Percentiles rank a stretch among this genome's conserved stretches.
Conservation (phyloP, 1,284 basidiomycete species). For the Apiotrichum gracile region DNA sequence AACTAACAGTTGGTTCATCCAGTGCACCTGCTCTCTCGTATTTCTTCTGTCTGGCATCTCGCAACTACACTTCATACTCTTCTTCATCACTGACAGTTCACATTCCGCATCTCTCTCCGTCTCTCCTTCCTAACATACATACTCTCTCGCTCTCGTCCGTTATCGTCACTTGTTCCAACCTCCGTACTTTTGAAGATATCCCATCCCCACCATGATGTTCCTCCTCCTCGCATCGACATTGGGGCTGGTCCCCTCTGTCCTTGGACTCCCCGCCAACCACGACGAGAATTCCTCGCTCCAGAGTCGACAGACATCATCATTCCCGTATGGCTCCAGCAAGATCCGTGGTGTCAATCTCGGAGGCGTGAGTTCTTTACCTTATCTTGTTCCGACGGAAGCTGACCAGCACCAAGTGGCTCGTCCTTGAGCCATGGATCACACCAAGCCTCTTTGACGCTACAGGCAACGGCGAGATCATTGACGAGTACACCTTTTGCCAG, state of each 20-base stretch:
- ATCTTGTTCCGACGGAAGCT: neutral
- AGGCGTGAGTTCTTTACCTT: conserved; percentile 29
- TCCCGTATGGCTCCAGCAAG: conserved; percentile 39
- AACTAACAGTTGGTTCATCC: no score
- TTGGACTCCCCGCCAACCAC: neutral
- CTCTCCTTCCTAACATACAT: no score
- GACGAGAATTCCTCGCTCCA: no score
- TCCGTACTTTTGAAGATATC: no score
- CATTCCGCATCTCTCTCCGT: no score
- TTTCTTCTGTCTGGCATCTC: no score
- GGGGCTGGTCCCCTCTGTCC: no score
- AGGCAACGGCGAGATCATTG: conserved; percentile 59
- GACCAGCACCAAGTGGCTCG: conserved; percentile 25
- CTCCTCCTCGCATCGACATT: neutral
- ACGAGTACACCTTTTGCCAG: conserved; percentile 89
- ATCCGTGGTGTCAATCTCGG: conserved; percentile 47
- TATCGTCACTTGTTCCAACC: no score
- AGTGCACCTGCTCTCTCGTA: no score
- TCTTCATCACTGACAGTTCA: no score
- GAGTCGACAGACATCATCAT: neutral
- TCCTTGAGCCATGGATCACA: conserved; percentile 49
- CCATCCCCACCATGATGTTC: neutral
- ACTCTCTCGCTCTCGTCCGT: no score
- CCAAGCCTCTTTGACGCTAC: conserved; percentile 81
- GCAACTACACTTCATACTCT: no score